Base-by-base conservation (phyloP, 352 stramenopile genomes). In the Globisporangium polare region DNA sequence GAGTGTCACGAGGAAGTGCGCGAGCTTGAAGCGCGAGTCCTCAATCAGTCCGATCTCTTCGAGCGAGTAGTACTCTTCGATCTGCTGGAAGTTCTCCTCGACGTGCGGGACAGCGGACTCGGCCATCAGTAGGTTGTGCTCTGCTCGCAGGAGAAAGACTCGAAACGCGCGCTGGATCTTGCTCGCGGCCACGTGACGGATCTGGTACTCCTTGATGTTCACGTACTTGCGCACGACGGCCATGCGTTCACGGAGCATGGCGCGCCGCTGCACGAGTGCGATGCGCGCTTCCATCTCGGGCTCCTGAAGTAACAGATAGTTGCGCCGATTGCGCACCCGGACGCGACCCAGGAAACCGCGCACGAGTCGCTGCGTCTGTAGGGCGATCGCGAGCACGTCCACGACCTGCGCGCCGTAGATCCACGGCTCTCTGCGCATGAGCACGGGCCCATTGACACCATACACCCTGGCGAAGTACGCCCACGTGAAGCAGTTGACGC, bases 1-100 rank as follows among this genome's bases (percentile, higher is more conserved):
- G 70, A 91, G 77, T 17, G 77, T 87, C 50, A 78, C 70, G 17
- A 90, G 66, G 45, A 90, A 86, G 50, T 89, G 77, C 9, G 78
- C 78, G 33, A 88, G 67, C 1, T 73, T 74, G 31, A 75, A 63
- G 22, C 65, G 67, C 18, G 63, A 29, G 35, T 84, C 73, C 2
- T 70, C 62, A 24, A 90, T 71, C 46, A 89, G 46, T 0, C 71
- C 73, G 22, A 91, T 74, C 58, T 91, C 81, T 47, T 84, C 77
- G 0, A 91, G 72, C 27, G 78, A 82, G 24, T 86, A 74, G 62
- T 85, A 84, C 59, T 89, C 81, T 3, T 77, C 73, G 17, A 83
- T 61, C 46, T 81, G 68, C 50, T 86, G 71, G 20, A 89, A 75
- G 8, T 69, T 72, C 46, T 83, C 71, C 0, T 70, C 72, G 2